phyloP scores from a whole-genome alignment of 2,329 filamentous ascomycete genomes.

The Sporothrix curviconia region DNA sequence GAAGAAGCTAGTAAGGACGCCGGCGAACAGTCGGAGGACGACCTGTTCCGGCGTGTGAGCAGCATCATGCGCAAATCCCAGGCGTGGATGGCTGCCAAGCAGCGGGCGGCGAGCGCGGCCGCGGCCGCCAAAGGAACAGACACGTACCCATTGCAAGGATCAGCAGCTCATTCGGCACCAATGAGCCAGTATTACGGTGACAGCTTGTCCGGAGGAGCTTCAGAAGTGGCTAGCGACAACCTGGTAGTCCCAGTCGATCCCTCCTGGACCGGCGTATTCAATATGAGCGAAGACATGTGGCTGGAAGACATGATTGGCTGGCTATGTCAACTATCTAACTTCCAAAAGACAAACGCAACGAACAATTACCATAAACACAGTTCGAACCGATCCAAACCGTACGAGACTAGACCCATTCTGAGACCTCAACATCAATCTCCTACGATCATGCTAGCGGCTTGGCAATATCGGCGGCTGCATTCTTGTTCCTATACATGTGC shows the following conservation, averaged over 20 bases:
- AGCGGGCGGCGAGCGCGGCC: background rate
- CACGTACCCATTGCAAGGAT: too few species aligned
- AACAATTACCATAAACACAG: too few species aligned
- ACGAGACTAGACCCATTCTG: too few species aligned
- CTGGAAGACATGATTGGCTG: conserved; percentile 4
- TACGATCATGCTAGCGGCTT: background rate
- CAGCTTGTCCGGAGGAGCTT: too few species aligned
- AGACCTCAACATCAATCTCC: background rate
- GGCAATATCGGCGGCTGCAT: background rate
- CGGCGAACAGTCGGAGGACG: conserved; percentile 26
- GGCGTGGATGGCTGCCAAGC: background rate
- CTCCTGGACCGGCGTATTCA: background rate
- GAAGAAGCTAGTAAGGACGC: conserved; percentile 24
- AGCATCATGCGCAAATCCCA: background rate
- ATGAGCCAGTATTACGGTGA: background rate
- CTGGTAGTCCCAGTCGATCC: background rate
- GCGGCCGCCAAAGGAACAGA: too few species aligned
- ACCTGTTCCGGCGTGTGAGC: conserved; percentile 27
- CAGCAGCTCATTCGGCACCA: background rate
- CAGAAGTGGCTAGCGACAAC: too few species aligned
- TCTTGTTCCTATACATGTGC: conserved; percentile 6
- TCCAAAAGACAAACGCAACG: background rate
- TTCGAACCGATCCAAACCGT: too few species aligned
- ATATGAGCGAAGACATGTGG: background rate
- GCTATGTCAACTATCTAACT: background rate